Percentiles rank a stretch among this genome's conserved stretches.
Conservation (phyloP, 441 rosid species). For the Mallotus japonicus region DNA sequence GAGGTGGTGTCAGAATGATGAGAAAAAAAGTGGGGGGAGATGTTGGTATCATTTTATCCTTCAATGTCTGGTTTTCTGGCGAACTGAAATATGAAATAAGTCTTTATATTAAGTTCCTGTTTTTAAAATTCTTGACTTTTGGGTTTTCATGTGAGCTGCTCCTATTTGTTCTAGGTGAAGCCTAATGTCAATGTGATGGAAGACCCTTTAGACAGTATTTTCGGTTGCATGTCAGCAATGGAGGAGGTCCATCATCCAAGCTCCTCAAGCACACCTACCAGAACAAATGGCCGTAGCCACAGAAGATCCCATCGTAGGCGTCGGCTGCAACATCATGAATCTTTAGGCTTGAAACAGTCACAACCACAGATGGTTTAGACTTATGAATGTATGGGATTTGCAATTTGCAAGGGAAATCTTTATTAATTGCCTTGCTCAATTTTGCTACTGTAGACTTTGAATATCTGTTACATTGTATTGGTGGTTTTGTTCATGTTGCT, state of each 20-base stretch:
- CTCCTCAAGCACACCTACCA: conserved; percentile 26
- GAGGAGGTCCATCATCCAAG: conserved; percentile 40
- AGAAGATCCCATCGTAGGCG: conserved; percentile 49
- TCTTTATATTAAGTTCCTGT: not conserved
- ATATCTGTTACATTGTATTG: not conserved
- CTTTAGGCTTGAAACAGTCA: conserved; percentile 17
- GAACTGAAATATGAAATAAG: not conserved
- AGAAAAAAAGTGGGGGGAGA: not conserved
- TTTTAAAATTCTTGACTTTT: conserved; percentile 10
- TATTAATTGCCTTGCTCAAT: not conserved
- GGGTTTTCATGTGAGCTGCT: conserved; percentile 15
- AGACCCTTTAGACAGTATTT: conserved; percentile 56
- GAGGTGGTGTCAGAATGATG: not conserved
- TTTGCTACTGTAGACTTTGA: not conserved
- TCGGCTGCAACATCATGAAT: conserved; percentile 35
- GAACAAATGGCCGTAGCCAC: conserved; percentile 29
- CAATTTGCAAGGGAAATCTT: conserved; percentile 1
- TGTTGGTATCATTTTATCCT: not conserved
- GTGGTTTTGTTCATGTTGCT: not conserved
- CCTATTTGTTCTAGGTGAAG: conserved; percentile 34
- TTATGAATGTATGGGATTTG: not conserved
- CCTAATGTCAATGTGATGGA: conserved; percentile 32
- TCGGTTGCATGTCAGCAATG: conserved; percentile 35
- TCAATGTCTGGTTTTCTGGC: not conserved
- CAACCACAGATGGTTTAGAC: conserved; percentile 1